These are phyloP conservation scores for Fragaria nilgerrensis DNA, from an alignment of 306 rosid species.

Conservation along the genomic window DNA sequence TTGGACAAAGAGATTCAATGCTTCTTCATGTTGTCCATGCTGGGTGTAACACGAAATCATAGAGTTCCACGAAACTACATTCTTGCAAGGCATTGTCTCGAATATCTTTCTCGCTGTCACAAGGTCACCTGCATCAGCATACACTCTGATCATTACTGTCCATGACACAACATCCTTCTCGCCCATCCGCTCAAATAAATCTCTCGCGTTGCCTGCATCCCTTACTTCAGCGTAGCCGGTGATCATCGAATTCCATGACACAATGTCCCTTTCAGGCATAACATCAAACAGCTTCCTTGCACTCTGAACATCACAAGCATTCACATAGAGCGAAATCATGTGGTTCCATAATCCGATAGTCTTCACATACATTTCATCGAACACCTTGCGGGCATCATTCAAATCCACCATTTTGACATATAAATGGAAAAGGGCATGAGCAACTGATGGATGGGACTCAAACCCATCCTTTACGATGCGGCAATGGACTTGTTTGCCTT, in stretches of 20 bases:
- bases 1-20: constrained; percentile 23
- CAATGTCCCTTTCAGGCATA: constrained; percentile 25
- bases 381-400: constrained; percentile 24
- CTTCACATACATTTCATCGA: constrained; percentile 20
- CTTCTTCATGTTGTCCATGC: constrained; percentile 16
- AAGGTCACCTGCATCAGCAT: constrained; percentile 25
- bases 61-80: constrained; percentile 33
- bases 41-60: constrained; percentile 31
- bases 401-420: constrained; percentile 10
- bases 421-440: constrained; percentile 24
- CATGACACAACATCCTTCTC: constrained; percentile 32
- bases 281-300: constrained; percentile 26
- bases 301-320: constrained; percentile 17
- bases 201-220: constrained; percentile 18
- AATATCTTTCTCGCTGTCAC: constrained; percentile 23
- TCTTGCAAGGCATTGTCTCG: constrained; percentile 30
- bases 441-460: constrained; percentile 13
- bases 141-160: constrained; percentile 27
- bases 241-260: constrained; percentile 32
- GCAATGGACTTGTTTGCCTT: constrained; percentile 27
- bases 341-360: constrained; percentile 19
- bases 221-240: constrained; percentile 19
- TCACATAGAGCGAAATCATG: constrained; percentile 11
- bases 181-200: constrained; percentile 23
- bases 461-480: constrained; percentile 23